These are phyloP conservation scores for Zasmidium citrigriseum DNA, from an alignment of 2,329 filamentous ascomycete genomes.

Conservation along the genomic window DNA sequence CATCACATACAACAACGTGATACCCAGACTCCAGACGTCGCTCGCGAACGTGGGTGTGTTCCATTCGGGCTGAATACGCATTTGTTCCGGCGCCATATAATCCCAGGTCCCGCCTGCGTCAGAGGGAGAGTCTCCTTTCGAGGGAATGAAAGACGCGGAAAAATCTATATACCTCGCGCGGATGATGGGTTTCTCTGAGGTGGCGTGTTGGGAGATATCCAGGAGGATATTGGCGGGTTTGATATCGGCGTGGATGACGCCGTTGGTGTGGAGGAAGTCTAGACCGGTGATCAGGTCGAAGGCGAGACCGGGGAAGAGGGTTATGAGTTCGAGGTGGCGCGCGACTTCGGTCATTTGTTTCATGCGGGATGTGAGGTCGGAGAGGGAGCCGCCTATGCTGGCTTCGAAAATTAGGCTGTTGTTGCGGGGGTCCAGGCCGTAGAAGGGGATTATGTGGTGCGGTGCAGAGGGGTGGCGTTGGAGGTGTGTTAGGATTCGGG, in stretches of 20 bases:
- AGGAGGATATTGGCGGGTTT: constrained; percentile 51
- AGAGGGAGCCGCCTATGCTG: constrained; percentile 34
- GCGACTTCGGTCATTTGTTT: constrained; percentile 34
- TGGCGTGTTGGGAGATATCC: constrained; percentile 25
- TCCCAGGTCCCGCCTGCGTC: constrained; percentile 49
- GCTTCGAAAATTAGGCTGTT: constrained; percentile 36
- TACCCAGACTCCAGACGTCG: constrained; percentile 49
- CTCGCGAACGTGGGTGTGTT: constrained; percentile 36
- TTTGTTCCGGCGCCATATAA: constrained; percentile 43
- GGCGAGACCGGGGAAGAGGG: constrained; percentile 43
- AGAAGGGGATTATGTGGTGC: constrained; percentile 35
- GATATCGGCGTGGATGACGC: constrained; percentile 48
- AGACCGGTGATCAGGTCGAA: constrained; percentile 42
- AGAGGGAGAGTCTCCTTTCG: constrained; percentile 21
- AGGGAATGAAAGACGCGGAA: constrained; percentile 39
- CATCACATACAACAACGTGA: constrained; percentile 47
- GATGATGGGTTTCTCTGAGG: constrained; percentile 24
- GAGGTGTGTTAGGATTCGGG: constrained; percentile 34
- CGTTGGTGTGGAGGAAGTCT: constrained; percentile 43
- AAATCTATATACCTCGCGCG: constrained; percentile 45
- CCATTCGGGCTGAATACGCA: constrained; percentile 30
- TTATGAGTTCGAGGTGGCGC: constrained; percentile 39
- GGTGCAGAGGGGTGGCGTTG: constrained; percentile 22
- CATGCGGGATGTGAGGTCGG: constrained; percentile 30
- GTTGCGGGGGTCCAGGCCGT: constrained; percentile 34